These are phyloP conservation scores for Metarhizium brunneum DNA, from an alignment of 2,329 filamentous ascomycete genomes.

Conservation along the genomic window DNA sequence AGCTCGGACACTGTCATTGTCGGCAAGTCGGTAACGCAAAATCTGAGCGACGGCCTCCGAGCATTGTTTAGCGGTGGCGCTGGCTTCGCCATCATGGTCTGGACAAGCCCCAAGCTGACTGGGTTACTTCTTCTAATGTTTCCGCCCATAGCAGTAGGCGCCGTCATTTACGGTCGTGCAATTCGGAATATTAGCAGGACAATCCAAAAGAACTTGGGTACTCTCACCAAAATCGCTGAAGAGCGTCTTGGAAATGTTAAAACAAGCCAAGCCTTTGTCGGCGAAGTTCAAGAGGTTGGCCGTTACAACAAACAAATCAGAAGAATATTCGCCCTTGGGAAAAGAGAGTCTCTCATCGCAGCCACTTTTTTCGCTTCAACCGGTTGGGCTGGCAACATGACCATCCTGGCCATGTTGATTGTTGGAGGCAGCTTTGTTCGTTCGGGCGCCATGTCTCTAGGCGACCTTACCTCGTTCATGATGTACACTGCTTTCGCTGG, in stretches of 20 bases:
- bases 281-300: constrained; percentile 79
- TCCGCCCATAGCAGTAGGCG: constrained; percentile 80
- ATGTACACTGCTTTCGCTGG: constrained; percentile 91
- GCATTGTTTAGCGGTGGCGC: constrained; percentile 83
- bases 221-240: constrained; percentile 92
- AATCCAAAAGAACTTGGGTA: constrained; percentile 89
- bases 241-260: constrained; percentile 95
- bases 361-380: constrained; percentile 84
- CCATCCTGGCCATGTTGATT: constrained; percentile 81
- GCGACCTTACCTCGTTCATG: constrained; percentile 90
- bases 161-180: constrained; percentile 83
- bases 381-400: constrained; percentile 92
- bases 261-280: constrained; percentile 92
- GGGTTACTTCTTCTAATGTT: constrained; percentile 79
- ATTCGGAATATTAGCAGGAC: constrained; percentile 84
- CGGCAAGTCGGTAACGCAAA: constrained; percentile 96
- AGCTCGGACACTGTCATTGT: constrained; percentile 97
- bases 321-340: constrained; percentile 84
- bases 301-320: constrained; percentile 90
- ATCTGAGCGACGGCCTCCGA: constrained; percentile 89
- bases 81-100: constrained; percentile 90
- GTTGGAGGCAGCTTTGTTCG: constrained; percentile 87
- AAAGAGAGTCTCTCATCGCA: constrained; percentile 76
- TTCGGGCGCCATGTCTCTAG: constrained; percentile 75
- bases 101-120: constrained; percentile 84